phyloP scores from a whole-genome alignment of 352 stramenopile genomes.

The Phytophthora ohioensis region DNA sequence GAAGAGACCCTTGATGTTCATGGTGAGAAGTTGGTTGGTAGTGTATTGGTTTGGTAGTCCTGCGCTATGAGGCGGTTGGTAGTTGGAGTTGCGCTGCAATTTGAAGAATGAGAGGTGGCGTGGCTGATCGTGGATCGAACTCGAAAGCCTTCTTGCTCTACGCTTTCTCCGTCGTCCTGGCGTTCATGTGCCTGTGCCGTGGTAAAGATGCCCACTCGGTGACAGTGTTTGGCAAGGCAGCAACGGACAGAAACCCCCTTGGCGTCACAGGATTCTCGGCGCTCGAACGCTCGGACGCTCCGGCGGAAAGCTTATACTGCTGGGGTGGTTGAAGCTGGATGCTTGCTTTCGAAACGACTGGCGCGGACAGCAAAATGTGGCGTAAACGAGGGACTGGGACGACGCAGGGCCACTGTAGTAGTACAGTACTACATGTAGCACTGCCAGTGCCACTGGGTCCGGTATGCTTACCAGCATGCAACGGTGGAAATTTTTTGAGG shows the following conservation, averaged over 20 bases:
- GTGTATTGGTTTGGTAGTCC: conserved; percentile 11
- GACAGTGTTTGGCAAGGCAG: neutral
- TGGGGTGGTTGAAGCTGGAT: neutral
- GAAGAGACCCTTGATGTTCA: neutral
- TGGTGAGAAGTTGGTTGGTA: neutral
- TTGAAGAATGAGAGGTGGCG: conserved; percentile 26
- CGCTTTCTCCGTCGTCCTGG: neutral
- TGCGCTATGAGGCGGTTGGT: conserved; percentile 35
- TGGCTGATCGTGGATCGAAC: neutral
- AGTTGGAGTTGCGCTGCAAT: conserved; percentile 19
- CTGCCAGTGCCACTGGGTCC: no score
- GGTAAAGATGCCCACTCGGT: no score
- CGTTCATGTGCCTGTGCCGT: neutral
- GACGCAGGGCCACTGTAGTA: no score
- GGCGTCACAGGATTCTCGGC: conserved; percentile 1
- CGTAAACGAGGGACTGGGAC: neutral
- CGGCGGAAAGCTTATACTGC: neutral
- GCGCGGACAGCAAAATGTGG: neutral
- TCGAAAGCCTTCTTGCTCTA: conserved; percentile 39
- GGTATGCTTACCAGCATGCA: no score
- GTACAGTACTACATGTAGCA: no score
- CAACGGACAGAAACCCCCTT: conserved; percentile 16
- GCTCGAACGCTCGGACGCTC: neutral
- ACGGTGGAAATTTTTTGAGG: no score
- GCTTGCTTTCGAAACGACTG: neutral